Conservation (phyloP, 306 rosid genomes). For the Vigna mungo region DNA sequence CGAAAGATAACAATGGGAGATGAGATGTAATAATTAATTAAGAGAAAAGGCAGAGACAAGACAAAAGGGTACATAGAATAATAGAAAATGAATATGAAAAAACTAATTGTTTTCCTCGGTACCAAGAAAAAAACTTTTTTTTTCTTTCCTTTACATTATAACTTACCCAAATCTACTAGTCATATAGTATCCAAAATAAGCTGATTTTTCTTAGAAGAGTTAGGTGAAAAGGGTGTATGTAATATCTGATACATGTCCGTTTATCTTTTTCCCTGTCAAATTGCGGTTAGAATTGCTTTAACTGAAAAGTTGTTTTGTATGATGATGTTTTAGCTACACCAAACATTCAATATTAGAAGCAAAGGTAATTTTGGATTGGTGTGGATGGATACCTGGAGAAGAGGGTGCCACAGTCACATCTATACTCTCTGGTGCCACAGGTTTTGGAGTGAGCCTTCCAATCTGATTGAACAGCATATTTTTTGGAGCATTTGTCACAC, state of each 20-base stretch:
- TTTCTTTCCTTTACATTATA: neutral
- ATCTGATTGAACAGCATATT: slow-evolving; percentile 76
- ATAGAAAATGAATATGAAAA: neutral
- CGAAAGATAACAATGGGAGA: neutral
- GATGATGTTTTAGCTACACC: neutral
- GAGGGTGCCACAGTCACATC: slow-evolving; percentile 78
- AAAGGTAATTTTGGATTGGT: neutral
- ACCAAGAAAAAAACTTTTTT: slow-evolving; percentile 1
- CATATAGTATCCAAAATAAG: neutral
- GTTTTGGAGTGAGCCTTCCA: slow-evolving; percentile 78
- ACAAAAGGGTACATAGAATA: neutral
- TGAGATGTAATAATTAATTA: neutral
- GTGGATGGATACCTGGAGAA: slow-evolving; percentile 59
- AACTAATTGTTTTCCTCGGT: neutral
- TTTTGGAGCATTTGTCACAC: slow-evolving; percentile 73
- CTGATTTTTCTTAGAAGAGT: neutral
- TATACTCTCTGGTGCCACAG: slow-evolving; percentile 68
- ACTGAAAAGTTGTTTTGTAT: neutral
- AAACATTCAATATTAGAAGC: slow-evolving; percentile 8
- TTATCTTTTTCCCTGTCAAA: slow-evolving; percentile 1
- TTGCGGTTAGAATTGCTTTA: neutral
- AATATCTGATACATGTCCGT: neutral
- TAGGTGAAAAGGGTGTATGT: neutral
- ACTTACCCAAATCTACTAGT: slow-evolving; percentile 26
- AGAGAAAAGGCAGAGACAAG: neutral